These are phyloP conservation scores for Coemansia guatemalensis DNA, from an alignment of 192 early-diverging fungal genomes.

Conservation along the genomic window DNA sequence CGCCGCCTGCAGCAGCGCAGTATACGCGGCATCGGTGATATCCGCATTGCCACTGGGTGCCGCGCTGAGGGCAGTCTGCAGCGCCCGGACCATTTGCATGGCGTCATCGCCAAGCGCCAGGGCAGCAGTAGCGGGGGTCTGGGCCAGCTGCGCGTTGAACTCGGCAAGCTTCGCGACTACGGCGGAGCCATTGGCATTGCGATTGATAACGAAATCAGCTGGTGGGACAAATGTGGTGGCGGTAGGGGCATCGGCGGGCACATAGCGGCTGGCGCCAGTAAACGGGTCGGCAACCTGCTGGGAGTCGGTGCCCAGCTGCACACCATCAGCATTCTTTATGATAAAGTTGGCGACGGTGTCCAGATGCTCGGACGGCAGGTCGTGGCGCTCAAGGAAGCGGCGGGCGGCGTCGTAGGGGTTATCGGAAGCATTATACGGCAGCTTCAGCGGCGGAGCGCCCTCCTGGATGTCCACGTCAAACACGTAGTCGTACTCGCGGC, in stretches of 20 bases:
- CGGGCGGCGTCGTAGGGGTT: slow-evolving; percentile 95
- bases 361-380: slow-evolving; percentile 78
- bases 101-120: slow-evolving; percentile 15
- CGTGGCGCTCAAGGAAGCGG: slow-evolving; percentile 78
- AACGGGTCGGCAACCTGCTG: slow-evolving; percentile 29
- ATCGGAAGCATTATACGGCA: slow-evolving; percentile 91
- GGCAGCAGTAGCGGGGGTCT: slow-evolving; percentile 14
- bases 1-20: slow-evolving; percentile 55
- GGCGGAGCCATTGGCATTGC: slow-evolving; percentile 65
- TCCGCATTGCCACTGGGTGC: slow-evolving; percentile 12
- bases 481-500: slow-evolving; percentile 95
- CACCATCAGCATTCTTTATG: slow-evolving; percentile 72
- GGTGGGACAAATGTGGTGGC: slow-evolving; percentile 20
- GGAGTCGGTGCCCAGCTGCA: slow-evolving; percentile 23
- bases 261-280: slow-evolving; percentile 62
- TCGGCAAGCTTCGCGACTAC: slow-evolving; percentile 75
- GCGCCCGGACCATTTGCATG: slow-evolving; percentile 15
- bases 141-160: slow-evolving; percentile 60
- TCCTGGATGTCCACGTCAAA: slow-evolving; percentile 96
- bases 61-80: not conserved
- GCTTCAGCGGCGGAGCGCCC: slow-evolving; percentile 76
- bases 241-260: slow-evolving; percentile 38
- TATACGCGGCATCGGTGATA: slow-evolving; percentile 46
- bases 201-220: slow-evolving; percentile 62
- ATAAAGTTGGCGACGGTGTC: slow-evolving; percentile 97